Percentiles rank a stretch among this genome's conserved stretches.
These are phyloP conservation scores for Drechslerella coelobrocha DNA, from an alignment of 2,329 filamentous ascomycete genomes.

Conservation along the genomic window DNA sequence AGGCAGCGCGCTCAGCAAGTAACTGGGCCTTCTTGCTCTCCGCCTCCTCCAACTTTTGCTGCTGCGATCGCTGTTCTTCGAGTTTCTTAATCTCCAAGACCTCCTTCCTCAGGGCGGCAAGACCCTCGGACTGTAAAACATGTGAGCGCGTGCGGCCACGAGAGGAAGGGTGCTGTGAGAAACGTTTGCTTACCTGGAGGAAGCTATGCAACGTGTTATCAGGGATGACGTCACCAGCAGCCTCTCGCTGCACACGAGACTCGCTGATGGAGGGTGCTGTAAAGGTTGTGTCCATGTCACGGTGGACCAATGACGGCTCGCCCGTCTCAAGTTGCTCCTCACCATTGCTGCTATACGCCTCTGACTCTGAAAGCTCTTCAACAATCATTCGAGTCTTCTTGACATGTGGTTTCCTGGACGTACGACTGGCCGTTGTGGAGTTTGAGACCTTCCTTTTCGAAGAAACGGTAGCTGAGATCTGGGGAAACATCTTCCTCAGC, in stretches of 20 bases:
- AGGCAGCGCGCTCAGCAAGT: conserved; percentile 23
- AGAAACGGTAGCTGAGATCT: background rate
- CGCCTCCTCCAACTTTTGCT: conserved; percentile 16
- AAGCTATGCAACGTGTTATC: conserved; percentile 43
- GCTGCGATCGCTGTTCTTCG: conserved; percentile 18
- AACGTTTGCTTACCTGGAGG: conserved; percentile 19
- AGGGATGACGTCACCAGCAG: conserved; percentile 29
- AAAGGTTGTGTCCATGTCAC: conserved; percentile 40
- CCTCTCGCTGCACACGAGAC: conserved; percentile 35
- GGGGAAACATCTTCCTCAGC: conserved; percentile 41
- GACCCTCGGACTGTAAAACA: conserved; percentile 29
- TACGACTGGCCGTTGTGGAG: conserved; percentile 33
- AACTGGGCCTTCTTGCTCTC: conserved; percentile 26
- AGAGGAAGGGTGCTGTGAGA: background rate
- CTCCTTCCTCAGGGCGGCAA: conserved; percentile 31
- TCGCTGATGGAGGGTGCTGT: conserved; percentile 36
- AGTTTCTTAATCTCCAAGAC: conserved; percentile 25
- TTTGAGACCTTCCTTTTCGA: conserved; percentile 44
- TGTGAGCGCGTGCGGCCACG: conserved; percentile 22
- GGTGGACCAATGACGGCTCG: conserved; percentile 18
- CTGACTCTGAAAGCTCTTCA: conserved; percentile 40
- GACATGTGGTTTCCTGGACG: conserved; percentile 31
- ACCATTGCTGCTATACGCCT: background rate
- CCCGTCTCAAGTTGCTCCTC: background rate
- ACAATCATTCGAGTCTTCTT: conserved; percentile 42